Evolutionary conservation across 345 rosid species (phyloP).

Genomic region (Raphanus raphanistrum): DNA sequence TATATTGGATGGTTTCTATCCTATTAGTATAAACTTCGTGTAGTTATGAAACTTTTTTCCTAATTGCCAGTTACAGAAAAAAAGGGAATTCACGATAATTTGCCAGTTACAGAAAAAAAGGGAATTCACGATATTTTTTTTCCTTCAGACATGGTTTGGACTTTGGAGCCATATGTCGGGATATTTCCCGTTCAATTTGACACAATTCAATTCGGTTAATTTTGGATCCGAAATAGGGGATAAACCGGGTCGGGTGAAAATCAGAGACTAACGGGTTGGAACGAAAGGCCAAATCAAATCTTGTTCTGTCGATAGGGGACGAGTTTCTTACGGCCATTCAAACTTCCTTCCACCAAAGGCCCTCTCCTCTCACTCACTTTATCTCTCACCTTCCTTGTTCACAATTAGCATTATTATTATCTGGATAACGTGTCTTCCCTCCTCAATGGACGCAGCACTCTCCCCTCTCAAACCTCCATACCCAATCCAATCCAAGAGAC

Average conservation of each 20-base stretch:
- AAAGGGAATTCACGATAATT: no score
- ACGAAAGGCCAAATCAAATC: constrained; percentile 13
- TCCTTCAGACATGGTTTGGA: no score
- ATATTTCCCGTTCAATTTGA: no score
- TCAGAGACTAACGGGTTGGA: neutral
- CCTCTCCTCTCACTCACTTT: constrained; percentile 4
- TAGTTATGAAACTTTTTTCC: no score
- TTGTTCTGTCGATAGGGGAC: constrained; percentile 2
- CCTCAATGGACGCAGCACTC: constrained; percentile 66
- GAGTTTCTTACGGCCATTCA: constrained; percentile 33
- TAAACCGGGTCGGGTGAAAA: neutral
- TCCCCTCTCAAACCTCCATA: constrained; percentile 61
- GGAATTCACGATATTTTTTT: no score
- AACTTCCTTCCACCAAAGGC: constrained; percentile 15
- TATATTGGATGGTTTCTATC: no score
- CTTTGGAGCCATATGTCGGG: no score
- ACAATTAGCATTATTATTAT: constrained; percentile 6
- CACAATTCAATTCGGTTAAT: neutral
- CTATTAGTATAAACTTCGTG: no score
- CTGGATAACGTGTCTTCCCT: constrained; percentile 10
- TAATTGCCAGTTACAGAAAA: no score
- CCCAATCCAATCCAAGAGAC: constrained; percentile 48
- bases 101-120: no score
- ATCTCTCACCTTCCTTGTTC: neutral
- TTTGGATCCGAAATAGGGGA: neutral